A percentile compares a stretch with the other conserved stretches of the same genome.
Conservation (phyloP, 495 filamentous ascomycete species). For the Endocarpon pusillum region DNA sequence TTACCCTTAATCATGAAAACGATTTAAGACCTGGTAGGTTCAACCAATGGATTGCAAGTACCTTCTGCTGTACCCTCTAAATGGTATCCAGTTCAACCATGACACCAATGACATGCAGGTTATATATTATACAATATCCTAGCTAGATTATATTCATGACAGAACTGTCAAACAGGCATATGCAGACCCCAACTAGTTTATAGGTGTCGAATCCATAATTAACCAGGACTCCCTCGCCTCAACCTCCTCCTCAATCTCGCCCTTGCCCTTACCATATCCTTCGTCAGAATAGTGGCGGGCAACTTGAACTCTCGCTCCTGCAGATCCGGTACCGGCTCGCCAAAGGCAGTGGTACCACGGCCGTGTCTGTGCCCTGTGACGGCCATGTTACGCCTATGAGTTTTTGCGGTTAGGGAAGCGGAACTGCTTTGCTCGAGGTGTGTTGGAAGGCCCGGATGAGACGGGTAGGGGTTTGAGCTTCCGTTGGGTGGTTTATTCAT, state of each 20-base stretch:
- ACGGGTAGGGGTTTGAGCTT: slow-evolving; percentile 4
- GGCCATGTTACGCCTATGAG: slow-evolving; percentile 58
- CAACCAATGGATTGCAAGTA: too few species aligned
- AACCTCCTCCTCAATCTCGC: slow-evolving; percentile 39
- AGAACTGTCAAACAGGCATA: too few species aligned
- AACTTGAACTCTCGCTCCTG: slow-evolving; percentile 53
- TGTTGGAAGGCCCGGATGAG: slow-evolving; percentile 4
- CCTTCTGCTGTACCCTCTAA: too few species aligned
- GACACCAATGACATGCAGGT: too few species aligned
- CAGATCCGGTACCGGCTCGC: slow-evolving; percentile 61
- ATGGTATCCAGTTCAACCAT: too few species aligned
- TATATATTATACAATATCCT: too few species aligned
- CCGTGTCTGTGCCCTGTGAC: slow-evolving; percentile 41
- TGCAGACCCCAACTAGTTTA: too few species aligned
- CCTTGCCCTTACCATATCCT: slow-evolving; percentile 46
- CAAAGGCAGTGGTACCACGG: slow-evolving; percentile 50
- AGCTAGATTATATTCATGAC: too few species aligned
- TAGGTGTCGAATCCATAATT: too few species aligned
- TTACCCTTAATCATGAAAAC: too few species aligned
- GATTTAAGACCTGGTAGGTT: too few species aligned
- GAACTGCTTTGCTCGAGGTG: slow-evolving; percentile 47
- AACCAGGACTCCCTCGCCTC: slow-evolving; percentile 22
- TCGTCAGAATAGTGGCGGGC: slow-evolving; percentile 49
- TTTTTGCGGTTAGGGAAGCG: slow-evolving; percentile 68
- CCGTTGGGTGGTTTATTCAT: slow-evolving; percentile 2